These are phyloP conservation scores for Aschersonia sp. DNA, from an alignment of 2,329 filamentous ascomycete species.

Conservation along the genomic window DNA sequence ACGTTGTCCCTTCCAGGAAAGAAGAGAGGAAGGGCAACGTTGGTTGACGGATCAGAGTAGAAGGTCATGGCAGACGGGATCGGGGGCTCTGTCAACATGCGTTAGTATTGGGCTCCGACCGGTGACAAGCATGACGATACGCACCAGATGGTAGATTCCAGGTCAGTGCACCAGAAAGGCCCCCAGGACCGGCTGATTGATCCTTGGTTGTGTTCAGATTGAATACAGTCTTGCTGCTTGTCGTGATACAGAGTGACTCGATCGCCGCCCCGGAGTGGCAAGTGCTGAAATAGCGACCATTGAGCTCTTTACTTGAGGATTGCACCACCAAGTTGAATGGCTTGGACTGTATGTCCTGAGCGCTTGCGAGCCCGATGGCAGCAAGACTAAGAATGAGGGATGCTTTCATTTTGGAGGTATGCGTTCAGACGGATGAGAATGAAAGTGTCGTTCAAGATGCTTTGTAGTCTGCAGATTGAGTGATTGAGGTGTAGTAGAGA, in stretches of 20 bases:
- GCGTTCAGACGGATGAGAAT: background rate
- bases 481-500: too few species aligned
- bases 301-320: constrained; percentile 5
- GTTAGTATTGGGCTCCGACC: background rate
- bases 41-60: constrained; percentile 8
- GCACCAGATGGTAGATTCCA: constrained; percentile 5
- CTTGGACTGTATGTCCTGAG: constrained; percentile 7
- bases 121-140: background rate
- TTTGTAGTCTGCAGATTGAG: background rate
- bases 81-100: background rate
- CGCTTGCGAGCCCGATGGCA: constrained; percentile 2
- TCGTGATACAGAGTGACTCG: constrained; percentile 7
- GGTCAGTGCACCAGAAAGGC: constrained; percentile 5
- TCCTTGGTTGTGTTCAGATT: constrained; percentile 9
- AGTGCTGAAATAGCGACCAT: constrained; percentile 5
- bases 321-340: constrained; percentile 9
- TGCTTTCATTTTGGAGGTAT: constrained; percentile 4
- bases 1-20: constrained; percentile 5
- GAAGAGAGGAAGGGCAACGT: constrained; percentile 9
- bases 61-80: constrained; percentile 7
- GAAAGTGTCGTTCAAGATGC: background rate
- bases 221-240: constrained; percentile 2
- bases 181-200: constrained; percentile 1
- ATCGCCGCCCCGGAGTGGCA: constrained; percentile 10
- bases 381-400: background rate